phyloP scores from a whole-genome alignment of 148 eudicot species.

The Beta vulgaris region DNA sequence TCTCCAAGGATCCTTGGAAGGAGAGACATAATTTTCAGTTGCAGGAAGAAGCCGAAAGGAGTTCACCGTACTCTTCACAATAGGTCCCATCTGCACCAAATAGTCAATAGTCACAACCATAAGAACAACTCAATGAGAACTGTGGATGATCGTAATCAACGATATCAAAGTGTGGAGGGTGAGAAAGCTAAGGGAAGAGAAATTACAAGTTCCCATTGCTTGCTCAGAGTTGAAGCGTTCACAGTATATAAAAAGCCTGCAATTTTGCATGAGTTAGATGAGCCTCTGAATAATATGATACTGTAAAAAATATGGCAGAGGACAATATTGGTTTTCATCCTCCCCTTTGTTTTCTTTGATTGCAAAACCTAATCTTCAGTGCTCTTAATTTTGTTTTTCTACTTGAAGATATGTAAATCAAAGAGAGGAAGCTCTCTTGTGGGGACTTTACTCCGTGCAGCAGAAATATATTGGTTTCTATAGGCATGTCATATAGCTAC shows the following conservation, averaged over 20 bases:
- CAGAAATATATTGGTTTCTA: not conserved
- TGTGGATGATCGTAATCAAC: not conserved
- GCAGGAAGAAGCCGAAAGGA: conserved; percentile 84
- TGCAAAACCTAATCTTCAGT: not conserved
- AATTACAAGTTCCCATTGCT: conserved; percentile 73
- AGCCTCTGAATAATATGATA: not conserved
- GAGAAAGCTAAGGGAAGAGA: conserved; percentile 5
- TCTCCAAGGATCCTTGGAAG: conserved; percentile 84
- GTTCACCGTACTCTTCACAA: conserved; percentile 54
- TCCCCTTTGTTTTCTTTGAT: not conserved
- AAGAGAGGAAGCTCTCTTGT: not conserved
- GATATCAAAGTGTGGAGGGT: not conserved
- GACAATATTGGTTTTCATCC: not conserved
- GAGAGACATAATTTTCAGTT: conserved; percentile 72
- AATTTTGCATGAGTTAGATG: conserved; percentile 17
- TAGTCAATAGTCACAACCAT: not conserved
- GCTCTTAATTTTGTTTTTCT: not conserved
- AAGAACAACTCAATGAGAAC: not conserved
- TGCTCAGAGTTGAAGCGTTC: conserved; percentile 89
- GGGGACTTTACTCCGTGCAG: not conserved
- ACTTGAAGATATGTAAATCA: not conserved
- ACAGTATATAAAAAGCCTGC: conserved; percentile 87
- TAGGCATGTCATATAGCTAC: not conserved
- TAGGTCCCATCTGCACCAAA: conserved; percentile 73
- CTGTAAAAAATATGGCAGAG: too few relatives aligned